phyloP scores from a whole-genome alignment of 2,329 filamentous ascomycete species.

The Aureobasidium sp. region DNA sequence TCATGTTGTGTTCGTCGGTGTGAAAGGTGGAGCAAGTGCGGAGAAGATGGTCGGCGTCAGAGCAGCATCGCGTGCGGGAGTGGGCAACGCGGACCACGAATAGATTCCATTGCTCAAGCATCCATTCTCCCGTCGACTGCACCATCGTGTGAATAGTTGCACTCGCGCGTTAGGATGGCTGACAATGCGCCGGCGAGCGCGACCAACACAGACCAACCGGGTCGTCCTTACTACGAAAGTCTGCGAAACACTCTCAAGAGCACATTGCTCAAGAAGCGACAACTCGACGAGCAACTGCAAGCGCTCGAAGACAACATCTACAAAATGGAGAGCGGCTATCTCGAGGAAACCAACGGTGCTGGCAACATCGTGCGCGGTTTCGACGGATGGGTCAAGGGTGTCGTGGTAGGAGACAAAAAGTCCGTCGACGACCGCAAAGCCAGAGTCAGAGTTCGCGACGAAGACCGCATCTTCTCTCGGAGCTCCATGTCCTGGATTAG shows the following conservation, averaged over 20 bases:
- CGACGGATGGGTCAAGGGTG: conserved; percentile 92
- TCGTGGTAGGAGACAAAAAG: conserved; percentile 39
- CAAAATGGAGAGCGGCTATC: conserved; percentile 75
- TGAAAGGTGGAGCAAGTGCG: not conserved
- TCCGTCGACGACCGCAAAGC: conserved; percentile 54
- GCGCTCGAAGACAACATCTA: conserved; percentile 70
- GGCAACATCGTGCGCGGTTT: conserved; percentile 98
- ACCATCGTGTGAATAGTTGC: not conserved
- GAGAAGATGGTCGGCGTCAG: not conserved
- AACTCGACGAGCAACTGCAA: conserved; percentile 44
- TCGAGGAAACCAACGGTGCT: conserved; percentile 73
- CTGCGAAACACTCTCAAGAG: conserved; percentile 58
- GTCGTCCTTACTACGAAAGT: conserved; percentile 59
- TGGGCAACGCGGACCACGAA: not conserved
- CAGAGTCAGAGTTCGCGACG: conserved; percentile 53
- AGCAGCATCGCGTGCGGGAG: not conserved
- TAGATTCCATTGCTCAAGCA: not conserved
- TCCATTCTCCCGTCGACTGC: not conserved
- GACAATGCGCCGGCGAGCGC: conserved; percentile 38
- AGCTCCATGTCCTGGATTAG: conserved; percentile 29
- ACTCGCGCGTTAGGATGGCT: conserved; percentile 31
- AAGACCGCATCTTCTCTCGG: conserved; percentile 59
- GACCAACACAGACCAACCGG: conserved; percentile 36
- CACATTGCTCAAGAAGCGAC: conserved; percentile 55
- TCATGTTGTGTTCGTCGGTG: not conserved